These are phyloP conservation scores for Pilasporangium apinafurcum DNA, from an alignment of 352 stramenopile species.

Conservation along the genomic window DNA sequence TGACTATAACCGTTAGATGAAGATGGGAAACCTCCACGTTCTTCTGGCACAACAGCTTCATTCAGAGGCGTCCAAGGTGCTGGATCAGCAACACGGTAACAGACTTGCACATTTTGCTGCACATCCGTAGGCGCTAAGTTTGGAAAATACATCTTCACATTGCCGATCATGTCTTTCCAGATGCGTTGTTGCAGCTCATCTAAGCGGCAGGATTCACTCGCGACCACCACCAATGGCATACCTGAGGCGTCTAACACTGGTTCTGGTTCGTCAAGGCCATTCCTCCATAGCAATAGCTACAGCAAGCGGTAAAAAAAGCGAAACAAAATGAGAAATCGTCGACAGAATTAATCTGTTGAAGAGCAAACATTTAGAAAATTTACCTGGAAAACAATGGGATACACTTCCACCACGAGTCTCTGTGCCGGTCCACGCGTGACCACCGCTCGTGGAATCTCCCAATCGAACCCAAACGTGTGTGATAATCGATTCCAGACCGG, in stretches of 20 bases:
- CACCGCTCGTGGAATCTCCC: constrained; percentile 60
- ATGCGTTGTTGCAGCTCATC: constrained; percentile 38
- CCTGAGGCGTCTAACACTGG: constrained; percentile 15
- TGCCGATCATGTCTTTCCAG: constrained; percentile 21
- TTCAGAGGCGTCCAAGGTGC: constrained; percentile 34
- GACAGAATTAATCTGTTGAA: background rate
- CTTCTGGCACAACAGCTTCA: constrained; percentile 12
- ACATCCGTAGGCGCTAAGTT: constrained; percentile 21
- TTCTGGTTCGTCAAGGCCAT: constrained; percentile 17
- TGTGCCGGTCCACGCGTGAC: constrained; percentile 27
- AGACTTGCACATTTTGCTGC: constrained; percentile 29
- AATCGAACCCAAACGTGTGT: constrained; percentile 60
- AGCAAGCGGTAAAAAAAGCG: background rate
- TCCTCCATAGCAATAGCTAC: constrained; percentile 34
- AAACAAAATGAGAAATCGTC: background rate
- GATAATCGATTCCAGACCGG: constrained; percentile 62
- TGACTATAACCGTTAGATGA: constrained; percentile 3
- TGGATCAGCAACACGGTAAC: constrained; percentile 31
- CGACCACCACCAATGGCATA: constrained; percentile 34
- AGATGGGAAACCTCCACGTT: constrained; percentile 4
- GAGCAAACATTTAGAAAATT: background rate
- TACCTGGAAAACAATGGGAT: constrained; percentile 65
- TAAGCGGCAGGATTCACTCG: constrained; percentile 28
- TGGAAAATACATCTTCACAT: constrained; percentile 30
- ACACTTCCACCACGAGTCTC: constrained; percentile 56